These are phyloP conservation scores for Fomes fomentarius DNA, from an alignment of 1,284 basidiomycete species.

Conservation along the genomic window DNA sequence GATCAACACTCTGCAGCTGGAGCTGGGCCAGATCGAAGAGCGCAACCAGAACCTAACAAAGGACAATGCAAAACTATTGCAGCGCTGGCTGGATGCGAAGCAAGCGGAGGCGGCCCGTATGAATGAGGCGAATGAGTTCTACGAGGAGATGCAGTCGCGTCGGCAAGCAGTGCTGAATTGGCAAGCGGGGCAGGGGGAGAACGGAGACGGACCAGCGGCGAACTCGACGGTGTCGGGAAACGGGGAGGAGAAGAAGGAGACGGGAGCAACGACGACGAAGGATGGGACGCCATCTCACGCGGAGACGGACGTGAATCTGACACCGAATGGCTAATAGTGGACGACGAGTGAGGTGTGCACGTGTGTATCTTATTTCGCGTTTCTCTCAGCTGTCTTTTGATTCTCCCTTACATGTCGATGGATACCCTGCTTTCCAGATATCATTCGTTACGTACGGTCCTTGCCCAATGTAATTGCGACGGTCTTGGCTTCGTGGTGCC, in stretches of 20 bases:
- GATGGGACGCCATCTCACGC: slow-evolving; percentile 74
- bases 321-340: slow-evolving; percentile 85
- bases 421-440: slow-evolving; percentile 36
- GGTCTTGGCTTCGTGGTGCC: slow-evolving; percentile 17
- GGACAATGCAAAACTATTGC: slow-evolving; percentile 93
- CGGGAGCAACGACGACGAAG: slow-evolving; percentile 56
- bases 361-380: slow-evolving; percentile 19
- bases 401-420: slow-evolving; percentile 22
- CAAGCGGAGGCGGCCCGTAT: slow-evolving; percentile 92
- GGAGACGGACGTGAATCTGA: slow-evolving; percentile 73
- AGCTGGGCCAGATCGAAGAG: slow-evolving; percentile 87
- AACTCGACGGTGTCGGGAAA: slow-evolving; percentile 64
- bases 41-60: slow-evolving; percentile 84
- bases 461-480: slow-evolving; percentile 21
- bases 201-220: slow-evolving; percentile 27
- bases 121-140: slow-evolving; percentile 89
- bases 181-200: slow-evolving; percentile 36
- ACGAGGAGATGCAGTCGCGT: slow-evolving; percentile 77
- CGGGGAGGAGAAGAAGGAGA: slow-evolving; percentile 57
- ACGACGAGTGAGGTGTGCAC: slow-evolving; percentile 49
- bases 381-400: slow-evolving; percentile 12
- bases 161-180: slow-evolving; percentile 60
- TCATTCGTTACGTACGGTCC: slow-evolving; percentile 18
- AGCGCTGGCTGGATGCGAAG: slow-evolving; percentile 95
- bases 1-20: slow-evolving; percentile 86